Base-by-base conservation (phyloP, 2,329 filamentous ascomycete species). In the Parastagonospora nodorum region DNA sequence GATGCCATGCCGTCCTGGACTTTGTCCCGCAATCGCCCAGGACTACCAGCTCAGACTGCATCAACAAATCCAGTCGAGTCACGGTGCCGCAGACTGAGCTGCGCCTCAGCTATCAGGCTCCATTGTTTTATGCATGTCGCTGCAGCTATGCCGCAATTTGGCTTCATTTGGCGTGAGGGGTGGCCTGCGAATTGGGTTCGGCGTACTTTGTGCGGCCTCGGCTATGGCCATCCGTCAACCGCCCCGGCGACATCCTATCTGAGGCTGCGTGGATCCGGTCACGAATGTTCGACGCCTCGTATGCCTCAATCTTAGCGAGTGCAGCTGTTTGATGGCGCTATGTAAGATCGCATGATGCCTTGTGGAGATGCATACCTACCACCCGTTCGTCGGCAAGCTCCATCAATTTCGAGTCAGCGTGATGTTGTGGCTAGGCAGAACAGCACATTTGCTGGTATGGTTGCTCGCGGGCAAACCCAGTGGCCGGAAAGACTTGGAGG, bases 81-180 rank as follows among this genome's bases (percentile, higher is more conserved):
- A 51, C 50, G 54, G 52, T 38, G 35, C 48, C 49, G 45, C 38
- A 41, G 27, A 6, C n/a, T 19, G 39, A 31, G 30, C 44, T 12
- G 41, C 33, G 16, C 45, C 36, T 11, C 31, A 24, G 28, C 14
- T 19, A 41, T 50, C 50, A 31, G 42, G 31, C 29, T 40, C 46
- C 29, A 30, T 45, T 43, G 41, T 41, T 41, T 39, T 19, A 35
- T 52, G 49, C 47, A 45, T 50, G 40, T 49, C 12, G n/a, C 42
- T 14, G 14, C 8, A 31, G 41, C 42, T 31, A 53, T 50, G 52
- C 57, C 55, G 45, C 57, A 58, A 52, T 56, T 41, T 54, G 49
- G 31, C 8, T 56, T 57, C 52, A 56, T 56, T 38, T 46, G 45
- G 37, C 51, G 1, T 50, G 40, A 48, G 49, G 30, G 16, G 16